Evolutionary conservation across 2,329 filamentous ascomycete genomes (phyloP).

Genomic region (Coniochaeta pulveracea): DNA sequence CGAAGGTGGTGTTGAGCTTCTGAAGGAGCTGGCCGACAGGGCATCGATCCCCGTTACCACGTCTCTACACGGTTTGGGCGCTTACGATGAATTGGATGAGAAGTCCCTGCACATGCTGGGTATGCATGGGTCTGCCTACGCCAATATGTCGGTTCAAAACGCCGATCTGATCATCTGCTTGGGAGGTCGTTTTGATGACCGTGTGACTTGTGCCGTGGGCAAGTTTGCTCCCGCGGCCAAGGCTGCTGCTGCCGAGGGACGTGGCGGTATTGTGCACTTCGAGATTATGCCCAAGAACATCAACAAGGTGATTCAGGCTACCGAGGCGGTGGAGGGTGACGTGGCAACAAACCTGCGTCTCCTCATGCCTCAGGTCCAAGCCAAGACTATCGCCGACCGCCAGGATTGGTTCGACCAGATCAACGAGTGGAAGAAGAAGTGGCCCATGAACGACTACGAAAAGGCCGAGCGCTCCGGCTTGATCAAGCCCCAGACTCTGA

Average conservation of each 20-base stretch:
- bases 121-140: constrained; percentile 95
- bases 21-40: constrained; percentile 85
- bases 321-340: constrained; percentile 89
- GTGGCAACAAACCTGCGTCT: constrained; percentile 66
- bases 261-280: constrained; percentile 93
- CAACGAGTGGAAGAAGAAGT: constrained; percentile 79
- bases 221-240: constrained; percentile 88
- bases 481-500: constrained; percentile 91
- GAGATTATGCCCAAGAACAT: constrained; percentile 99
- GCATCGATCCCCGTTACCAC: constrained; percentile 88
- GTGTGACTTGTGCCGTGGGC: constrained; percentile 69
- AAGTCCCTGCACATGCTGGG: constrained; percentile 97
- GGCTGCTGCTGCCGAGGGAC: constrained; percentile 69
- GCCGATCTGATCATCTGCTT: constrained; percentile 93
- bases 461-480: constrained; percentile 61
- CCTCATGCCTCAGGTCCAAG: constrained; percentile 62
- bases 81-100: constrained; percentile 83
- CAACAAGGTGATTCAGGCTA: constrained; percentile 97
- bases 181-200: constrained; percentile 90
- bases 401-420: constrained; percentile 87
- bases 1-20: constrained; percentile 64
- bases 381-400: constrained; percentile 51
- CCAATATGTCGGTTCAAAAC: constrained; percentile 97
- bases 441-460: constrained; percentile 77
- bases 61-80: constrained; percentile 86